Base-by-base conservation (phyloP, 2,329 filamentous ascomycete genomes). In the Westerdykella aurantiaca region DNA sequence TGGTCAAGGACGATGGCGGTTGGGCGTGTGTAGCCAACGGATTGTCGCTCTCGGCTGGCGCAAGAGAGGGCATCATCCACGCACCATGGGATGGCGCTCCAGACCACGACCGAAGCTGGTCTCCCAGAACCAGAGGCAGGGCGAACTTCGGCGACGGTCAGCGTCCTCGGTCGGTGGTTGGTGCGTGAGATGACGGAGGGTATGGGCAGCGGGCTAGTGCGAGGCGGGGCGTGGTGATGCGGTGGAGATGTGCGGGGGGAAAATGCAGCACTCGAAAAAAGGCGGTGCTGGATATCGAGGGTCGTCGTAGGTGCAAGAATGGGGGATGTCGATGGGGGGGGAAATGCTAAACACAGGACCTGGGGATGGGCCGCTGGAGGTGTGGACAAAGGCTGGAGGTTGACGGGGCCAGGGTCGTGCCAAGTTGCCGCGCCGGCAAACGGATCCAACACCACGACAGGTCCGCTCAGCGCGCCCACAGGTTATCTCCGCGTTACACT, bases 41-140 rank as follows among this genome's bases (percentile, higher is more conserved):
- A 58, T 62, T 66, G 61, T 59, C 68, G 58, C 56, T 64, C 52
- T 72, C 64, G 59, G 73, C 72, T 59, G 70, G 64, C 61, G 73
- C 61, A 62, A 74, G 69, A 52, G 71, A 71, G 64, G 75, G 73
- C 76, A 78, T 78, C 52, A 64, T 66, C 54, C 57, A 61, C 49
- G 56, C 61, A 55, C 61, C 60, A 60, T 64, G 55, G 50, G 60
- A 52, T 43, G 58, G 59, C 43, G 62, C 54, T 51, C 57, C 56
- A 58, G 57, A 58, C 55, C 57, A 55, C 46, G 55, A 57, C 46
- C 50, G 55, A 50, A 56, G 47, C 51, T 53, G 55, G 46, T 49
- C 54, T 53, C 55, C 56, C 33, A 18, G 42, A 51, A 21, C 47
- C 55, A 47, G 50, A 44, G 52, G 54, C 55, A 55, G 52, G 41